A percentile compares a stretch with the other conserved stretches of the same genome.
These are phyloP conservation scores for Emericellopsis terricola DNA, from an alignment of 495 filamentous ascomycete species.

Conservation along the genomic window DNA sequence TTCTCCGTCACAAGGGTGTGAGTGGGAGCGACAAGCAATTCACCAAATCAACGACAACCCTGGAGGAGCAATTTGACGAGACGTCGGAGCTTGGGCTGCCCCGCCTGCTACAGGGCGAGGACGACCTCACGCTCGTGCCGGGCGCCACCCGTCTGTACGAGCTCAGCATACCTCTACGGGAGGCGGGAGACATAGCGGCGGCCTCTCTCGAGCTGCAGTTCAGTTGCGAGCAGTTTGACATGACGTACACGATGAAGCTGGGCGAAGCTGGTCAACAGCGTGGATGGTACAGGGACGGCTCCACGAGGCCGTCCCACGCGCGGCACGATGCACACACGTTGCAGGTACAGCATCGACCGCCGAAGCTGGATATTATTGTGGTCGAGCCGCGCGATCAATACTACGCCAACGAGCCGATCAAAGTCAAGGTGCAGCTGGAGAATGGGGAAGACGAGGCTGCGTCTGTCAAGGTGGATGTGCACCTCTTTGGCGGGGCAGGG, in stretches of 20 bases:
- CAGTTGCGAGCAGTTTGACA: conserved; percentile 43
- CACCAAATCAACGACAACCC: background rate
- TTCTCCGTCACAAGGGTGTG: conserved; percentile 16
- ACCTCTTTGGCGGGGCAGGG: conserved; percentile 42
- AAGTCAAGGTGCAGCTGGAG: conserved; percentile 44
- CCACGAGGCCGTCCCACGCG: conserved; percentile 26
- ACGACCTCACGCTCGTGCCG: conserved; percentile 51
- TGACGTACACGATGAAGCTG: conserved; percentile 43
- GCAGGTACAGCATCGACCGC: conserved; percentile 71
- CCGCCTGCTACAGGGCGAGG: conserved; percentile 27
- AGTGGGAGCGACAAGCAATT: background rate
- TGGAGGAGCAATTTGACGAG: background rate
- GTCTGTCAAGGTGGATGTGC: conserved; percentile 46
- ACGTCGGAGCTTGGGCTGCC: conserved; percentile 1
- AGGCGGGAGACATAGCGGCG: conserved; percentile 58
- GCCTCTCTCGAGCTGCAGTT: conserved; percentile 44
- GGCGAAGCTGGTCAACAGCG: conserved; percentile 22
- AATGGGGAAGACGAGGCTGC: conserved; percentile 79
- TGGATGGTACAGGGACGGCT: conserved; percentile 36
- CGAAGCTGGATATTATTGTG: conserved; percentile 65
- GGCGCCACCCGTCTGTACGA: conserved; percentile 52
- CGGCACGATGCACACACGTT: conserved; percentile 30
- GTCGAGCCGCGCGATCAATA: conserved; percentile 45
- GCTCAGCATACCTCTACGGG: conserved; percentile 54
- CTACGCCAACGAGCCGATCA: conserved; percentile 64